Conservation (phyloP, 129 eudicot species). For the Arctium lappa region DNA sequence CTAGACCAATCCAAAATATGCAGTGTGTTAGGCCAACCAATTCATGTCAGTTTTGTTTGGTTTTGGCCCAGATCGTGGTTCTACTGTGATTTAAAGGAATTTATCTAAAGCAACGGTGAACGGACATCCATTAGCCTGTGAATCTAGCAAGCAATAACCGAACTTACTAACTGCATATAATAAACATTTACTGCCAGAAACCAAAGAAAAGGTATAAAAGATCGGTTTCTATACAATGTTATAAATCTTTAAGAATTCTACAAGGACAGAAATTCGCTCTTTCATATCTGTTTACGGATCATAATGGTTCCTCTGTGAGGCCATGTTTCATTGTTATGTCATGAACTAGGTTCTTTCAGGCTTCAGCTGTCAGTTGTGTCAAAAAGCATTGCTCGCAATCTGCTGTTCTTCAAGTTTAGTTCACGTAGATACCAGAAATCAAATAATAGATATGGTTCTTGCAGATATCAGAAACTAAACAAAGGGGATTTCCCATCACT, state of each 20-base stretch:
- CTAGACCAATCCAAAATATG: too few relatives aligned
- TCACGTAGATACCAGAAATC: background rate
- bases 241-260: too few relatives aligned
- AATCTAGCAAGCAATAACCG: background rate
- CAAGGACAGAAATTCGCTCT: too few relatives aligned
- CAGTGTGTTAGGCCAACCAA: too few relatives aligned
- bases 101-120: too few relatives aligned
- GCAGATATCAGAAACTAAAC: conserved; percentile 70
- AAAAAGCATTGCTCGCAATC: background rate
- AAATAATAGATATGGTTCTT: conserved; percentile 24
- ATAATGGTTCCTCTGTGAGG: too few relatives aligned
- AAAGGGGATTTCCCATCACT: conserved; percentile 86
- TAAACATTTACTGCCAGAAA: background rate
- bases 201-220: too few relatives aligned
- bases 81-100: too few relatives aligned
- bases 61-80: too few relatives aligned
- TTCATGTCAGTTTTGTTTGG: too few relatives aligned
- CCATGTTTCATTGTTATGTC: background rate
- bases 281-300: too few relatives aligned
- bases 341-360: background rate
- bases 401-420: background rate
- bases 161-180: background rate
- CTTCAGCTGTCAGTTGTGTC: background rate
- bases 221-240: background rate
- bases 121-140: too few relatives aligned